These are phyloP conservation scores for Cyclostephanos tholiformis DNA, from an alignment of 108 stramenopile genomes.

Conservation along the genomic window DNA sequence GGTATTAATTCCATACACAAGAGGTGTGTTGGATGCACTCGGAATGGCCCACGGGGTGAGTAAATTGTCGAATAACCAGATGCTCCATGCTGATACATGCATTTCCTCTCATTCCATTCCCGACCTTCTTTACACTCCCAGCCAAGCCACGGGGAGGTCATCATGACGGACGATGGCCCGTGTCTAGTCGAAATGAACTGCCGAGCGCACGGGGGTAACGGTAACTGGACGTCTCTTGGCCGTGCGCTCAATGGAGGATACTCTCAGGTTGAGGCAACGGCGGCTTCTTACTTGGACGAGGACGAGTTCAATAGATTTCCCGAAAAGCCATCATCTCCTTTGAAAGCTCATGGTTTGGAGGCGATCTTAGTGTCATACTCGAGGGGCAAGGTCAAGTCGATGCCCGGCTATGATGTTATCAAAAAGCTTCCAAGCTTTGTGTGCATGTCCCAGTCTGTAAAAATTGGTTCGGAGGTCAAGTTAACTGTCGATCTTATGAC, in stretches of 20 bases:
- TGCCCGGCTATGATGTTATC: constrained; percentile 80
- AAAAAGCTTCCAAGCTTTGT: constrained; percentile 75
- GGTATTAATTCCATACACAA: constrained; percentile 83
- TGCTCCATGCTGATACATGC: not conserved
- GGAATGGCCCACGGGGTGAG: constrained; percentile 58
- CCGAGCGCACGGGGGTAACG: constrained; percentile 94
- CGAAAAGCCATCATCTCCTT: constrained; percentile 65
- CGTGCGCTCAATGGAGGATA: constrained; percentile 73
- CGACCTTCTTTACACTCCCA: constrained; percentile 43
- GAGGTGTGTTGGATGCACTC: constrained; percentile 81
- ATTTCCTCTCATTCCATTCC: constrained; percentile 5
- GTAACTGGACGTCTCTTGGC: constrained; percentile 86
- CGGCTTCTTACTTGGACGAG: constrained; percentile 82
- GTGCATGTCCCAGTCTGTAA: constrained; percentile 61
- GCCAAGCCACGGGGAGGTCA: constrained; percentile 77
- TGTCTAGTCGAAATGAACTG: constrained; percentile 96
- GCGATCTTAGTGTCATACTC: constrained; percentile 71
- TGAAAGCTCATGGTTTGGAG: constrained; percentile 73
- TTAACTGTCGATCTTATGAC: constrained; percentile 78
- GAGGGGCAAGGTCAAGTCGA: constrained; percentile 68
- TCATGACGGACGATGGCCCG: constrained; percentile 80
- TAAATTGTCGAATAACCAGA: not conserved
- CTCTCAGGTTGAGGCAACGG: constrained; percentile 80
- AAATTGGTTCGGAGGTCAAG: constrained; percentile 64
- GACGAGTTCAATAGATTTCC: constrained; percentile 58